Evolutionary conservation across 148 eudicot species (phyloP).

Genomic region (Hydrangea macrophylla): DNA sequence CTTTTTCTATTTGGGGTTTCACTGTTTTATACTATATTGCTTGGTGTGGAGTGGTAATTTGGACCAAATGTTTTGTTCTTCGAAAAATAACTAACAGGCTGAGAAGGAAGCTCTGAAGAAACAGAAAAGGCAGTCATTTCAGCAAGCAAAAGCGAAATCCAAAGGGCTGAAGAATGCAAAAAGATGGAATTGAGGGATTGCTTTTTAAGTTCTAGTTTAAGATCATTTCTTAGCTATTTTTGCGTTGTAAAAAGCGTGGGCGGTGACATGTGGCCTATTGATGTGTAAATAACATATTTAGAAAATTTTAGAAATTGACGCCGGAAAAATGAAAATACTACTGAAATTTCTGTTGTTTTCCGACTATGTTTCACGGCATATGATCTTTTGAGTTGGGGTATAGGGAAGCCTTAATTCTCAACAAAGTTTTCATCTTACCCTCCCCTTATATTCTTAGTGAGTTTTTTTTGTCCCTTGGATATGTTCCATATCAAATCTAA

Average conservation of each 20-base stretch:
- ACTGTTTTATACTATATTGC: not conserved
- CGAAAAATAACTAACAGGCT: slow-evolving; percentile 50
- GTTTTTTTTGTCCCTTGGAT: too few relatives aligned
- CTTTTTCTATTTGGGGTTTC: too few relatives aligned
- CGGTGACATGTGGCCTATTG: not conserved
- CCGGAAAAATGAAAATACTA: too few relatives aligned
- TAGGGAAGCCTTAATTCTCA: too few relatives aligned
- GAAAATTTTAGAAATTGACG: not conserved
- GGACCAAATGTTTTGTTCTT: not conserved
- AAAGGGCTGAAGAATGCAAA: slow-evolving; percentile 68
- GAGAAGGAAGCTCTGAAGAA: slow-evolving; percentile 93
- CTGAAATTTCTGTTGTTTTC: too few relatives aligned
- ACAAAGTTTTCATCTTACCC: too few relatives aligned
- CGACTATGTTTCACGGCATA: too few relatives aligned
- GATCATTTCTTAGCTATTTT: slow-evolving; percentile 1
- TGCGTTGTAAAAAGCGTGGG: not conserved
- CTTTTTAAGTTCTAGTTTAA: not conserved
- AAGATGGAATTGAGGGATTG: slow-evolving; percentile 69
- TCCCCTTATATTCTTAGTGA: too few relatives aligned
- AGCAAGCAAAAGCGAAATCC: slow-evolving; percentile 84
- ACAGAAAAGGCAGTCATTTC: slow-evolving; percentile 83
- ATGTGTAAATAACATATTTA: slow-evolving; percentile 13
- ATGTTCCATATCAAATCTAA: too few relatives aligned
- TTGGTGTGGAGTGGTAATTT: not conserved
- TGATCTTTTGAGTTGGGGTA: too few relatives aligned